phyloP scores from a whole-genome alignment of 1,284 basidiomycete genomes.

The Volvariella surrecta region DNA sequence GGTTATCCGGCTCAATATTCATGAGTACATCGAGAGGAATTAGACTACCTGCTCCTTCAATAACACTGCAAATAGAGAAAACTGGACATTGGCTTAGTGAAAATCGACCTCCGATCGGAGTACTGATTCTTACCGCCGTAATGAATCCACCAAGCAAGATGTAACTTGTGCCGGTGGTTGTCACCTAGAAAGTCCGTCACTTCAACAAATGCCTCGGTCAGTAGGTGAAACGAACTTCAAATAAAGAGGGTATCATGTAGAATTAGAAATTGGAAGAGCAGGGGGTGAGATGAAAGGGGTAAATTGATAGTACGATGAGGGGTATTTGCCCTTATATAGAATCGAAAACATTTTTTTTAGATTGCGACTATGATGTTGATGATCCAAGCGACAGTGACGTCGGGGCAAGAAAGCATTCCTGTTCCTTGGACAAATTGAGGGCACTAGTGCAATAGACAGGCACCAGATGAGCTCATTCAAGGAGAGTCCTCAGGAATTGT shows the following conservation, averaged over 20 bases:
- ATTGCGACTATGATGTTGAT: too few species aligned
- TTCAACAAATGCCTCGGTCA: neutral
- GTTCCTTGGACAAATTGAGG: too few species aligned
- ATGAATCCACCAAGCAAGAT: conserved; percentile 76
- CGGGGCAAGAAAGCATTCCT: too few species aligned
- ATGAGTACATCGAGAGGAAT: conserved; percentile 3
- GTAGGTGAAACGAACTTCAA: neutral
- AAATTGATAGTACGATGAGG: too few species aligned
- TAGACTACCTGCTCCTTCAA: conserved; percentile 66
- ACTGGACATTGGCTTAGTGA: conserved; percentile 30
- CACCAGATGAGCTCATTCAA: too few species aligned
- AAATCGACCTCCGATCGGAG: conserved; percentile 1
- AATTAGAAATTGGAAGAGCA: too few species aligned
- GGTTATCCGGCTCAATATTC: neutral
- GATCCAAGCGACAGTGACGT: too few species aligned
- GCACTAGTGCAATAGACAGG: too few species aligned
- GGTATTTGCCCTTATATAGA: too few species aligned
- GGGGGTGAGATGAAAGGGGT: too few species aligned
- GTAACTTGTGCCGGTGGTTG: conserved; percentile 50
- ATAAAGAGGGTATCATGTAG: neutral
- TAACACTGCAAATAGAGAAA: conserved; percentile 74
- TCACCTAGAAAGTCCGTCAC: conserved; percentile 28
- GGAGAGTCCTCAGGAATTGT: too few species aligned
- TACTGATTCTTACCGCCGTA: conserved; percentile 38
- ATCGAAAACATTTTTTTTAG: too few species aligned